These are phyloP conservation scores for Venturia effusa DNA, from an alignment of 2,329 filamentous ascomycete genomes.

Conservation along the genomic window DNA sequence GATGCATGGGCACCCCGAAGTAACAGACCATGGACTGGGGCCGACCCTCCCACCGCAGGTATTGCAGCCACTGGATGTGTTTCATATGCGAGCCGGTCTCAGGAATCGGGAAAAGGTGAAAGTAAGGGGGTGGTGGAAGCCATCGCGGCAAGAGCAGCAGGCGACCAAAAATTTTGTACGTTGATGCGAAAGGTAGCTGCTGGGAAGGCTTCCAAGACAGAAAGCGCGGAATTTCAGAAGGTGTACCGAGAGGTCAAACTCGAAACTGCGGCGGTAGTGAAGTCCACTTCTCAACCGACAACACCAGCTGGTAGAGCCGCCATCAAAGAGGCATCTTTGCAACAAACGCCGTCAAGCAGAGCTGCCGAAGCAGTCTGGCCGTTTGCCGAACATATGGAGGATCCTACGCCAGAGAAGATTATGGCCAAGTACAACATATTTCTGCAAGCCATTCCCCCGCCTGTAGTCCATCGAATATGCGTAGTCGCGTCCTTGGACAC, in stretches of 20 bases:
- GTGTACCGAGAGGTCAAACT: neutral
- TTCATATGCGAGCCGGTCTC: neutral
- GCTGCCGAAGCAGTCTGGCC: neutral
- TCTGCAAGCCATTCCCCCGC: neutral
- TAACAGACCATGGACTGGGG: neutral
- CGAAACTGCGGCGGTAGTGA: neutral
- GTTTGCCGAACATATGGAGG: neutral
- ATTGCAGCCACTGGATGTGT: neutral
- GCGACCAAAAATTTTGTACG: neutral
- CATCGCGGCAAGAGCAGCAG: neutral
- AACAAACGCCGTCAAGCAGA: neutral
- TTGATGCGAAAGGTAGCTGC: neutral
- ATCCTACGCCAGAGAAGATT: neutral
- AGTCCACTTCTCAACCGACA: neutral
- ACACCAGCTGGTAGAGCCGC: neutral
- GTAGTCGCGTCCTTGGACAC: too few relatives aligned
- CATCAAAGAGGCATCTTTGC: neutral
- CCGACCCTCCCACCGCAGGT: neutral
- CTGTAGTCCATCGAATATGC: neutral
- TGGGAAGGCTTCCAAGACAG: neutral
- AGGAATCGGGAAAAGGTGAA: neutral
- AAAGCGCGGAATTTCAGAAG: neutral
- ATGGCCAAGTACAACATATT: neutral
- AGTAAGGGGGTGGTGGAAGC: neutral
- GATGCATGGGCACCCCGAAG: neutral